A percentile compares a stretch with the other conserved stretches of the same genome.
These are phyloP conservation scores for Clitoria ternatea DNA, from an alignment of 306 rosid genomes.

Conservation along the genomic window DNA sequence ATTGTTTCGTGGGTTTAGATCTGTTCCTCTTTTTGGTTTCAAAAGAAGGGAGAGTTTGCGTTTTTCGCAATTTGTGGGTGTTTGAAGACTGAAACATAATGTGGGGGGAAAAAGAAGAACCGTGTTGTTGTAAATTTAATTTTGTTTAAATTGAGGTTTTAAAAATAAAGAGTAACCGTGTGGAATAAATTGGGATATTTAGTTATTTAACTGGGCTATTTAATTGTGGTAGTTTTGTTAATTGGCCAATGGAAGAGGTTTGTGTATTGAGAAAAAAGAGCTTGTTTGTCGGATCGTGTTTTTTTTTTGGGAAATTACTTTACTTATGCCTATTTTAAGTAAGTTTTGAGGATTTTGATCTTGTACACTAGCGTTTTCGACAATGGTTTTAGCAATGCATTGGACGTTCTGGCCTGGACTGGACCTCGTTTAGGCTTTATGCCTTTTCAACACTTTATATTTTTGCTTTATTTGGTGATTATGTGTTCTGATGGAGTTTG, in stretches of 20 bases:
- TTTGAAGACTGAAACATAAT: constrained; percentile 27
- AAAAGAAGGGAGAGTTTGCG: background rate
- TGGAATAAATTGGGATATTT: constrained; percentile 9
- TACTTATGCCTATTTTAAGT: constrained; percentile 26
- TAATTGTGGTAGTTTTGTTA: constrained; percentile 1
- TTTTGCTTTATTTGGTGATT: constrained; percentile 18
- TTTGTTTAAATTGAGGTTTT: background rate
- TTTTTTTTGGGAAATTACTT: constrained; percentile 22
- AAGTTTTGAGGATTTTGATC: constrained; percentile 19
- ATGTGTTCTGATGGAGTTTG: constrained; percentile 11
- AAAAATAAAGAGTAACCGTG: background rate
- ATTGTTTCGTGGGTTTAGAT: constrained; percentile 42
- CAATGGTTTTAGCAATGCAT: constrained; percentile 18
- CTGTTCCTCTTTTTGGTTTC: constrained; percentile 31
- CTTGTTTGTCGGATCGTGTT: constrained; percentile 24
- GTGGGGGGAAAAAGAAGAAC: constrained; percentile 8
- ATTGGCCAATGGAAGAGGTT: constrained; percentile 6
- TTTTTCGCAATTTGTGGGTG: background rate
- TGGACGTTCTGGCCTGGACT: background rate
- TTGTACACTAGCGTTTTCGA: constrained; percentile 7
- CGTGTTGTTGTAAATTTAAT: background rate
- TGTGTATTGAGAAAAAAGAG: background rate
- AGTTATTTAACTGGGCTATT: constrained; percentile 3
- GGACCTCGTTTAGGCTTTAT: background rate
- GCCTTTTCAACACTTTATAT: background rate